A percentile compares a stretch with the other conserved stretches of the same genome.
These are phyloP conservation scores for Aspergillus pseudoterreus DNA, from an alignment of 2,329 filamentous ascomycete species.

Conservation along the genomic window DNA sequence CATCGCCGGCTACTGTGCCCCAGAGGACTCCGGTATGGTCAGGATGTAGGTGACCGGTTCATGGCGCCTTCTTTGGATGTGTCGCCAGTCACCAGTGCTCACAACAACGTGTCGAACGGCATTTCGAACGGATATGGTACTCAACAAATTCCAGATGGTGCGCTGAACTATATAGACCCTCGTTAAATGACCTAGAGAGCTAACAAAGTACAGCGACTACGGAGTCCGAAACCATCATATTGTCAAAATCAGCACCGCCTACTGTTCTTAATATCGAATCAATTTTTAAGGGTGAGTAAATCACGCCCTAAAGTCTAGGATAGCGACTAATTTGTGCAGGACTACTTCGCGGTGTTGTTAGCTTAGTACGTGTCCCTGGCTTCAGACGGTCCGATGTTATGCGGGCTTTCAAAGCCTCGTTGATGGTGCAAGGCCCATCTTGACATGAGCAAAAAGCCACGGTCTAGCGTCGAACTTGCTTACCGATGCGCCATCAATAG, in stretches of 20 bases:
- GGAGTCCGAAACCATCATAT: background rate
- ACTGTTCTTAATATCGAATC: background rate
- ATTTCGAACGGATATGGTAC: too few relatives aligned
- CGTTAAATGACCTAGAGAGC: background rate
- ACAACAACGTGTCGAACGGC: too few relatives aligned
- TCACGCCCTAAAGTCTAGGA: too few relatives aligned
- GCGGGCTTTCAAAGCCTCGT: background rate
- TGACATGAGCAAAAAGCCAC: too few relatives aligned
- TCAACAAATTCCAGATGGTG: too few relatives aligned
- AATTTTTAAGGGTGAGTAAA: conserved; percentile 1
- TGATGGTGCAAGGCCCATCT: too few relatives aligned
- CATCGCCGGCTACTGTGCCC: too few relatives aligned
- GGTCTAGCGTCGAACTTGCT: too few relatives aligned
- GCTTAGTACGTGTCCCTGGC: conserved; percentile 2
- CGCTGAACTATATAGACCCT: background rate
- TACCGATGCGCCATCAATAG: too few relatives aligned
- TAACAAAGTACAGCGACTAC: background rate
- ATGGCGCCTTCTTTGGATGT: too few relatives aligned
- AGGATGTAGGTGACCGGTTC: too few relatives aligned
- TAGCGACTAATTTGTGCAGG: background rate
- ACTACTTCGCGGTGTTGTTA: background rate
- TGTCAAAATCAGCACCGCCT: background rate
- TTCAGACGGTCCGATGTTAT: conserved; percentile 1
- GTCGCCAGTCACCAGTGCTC: too few relatives aligned
- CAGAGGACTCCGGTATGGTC: background rate